These are phyloP conservation scores for Debaryomyces udenii DNA, from an alignment of 1,139 yeast species.

Conservation along the genomic window DNA sequence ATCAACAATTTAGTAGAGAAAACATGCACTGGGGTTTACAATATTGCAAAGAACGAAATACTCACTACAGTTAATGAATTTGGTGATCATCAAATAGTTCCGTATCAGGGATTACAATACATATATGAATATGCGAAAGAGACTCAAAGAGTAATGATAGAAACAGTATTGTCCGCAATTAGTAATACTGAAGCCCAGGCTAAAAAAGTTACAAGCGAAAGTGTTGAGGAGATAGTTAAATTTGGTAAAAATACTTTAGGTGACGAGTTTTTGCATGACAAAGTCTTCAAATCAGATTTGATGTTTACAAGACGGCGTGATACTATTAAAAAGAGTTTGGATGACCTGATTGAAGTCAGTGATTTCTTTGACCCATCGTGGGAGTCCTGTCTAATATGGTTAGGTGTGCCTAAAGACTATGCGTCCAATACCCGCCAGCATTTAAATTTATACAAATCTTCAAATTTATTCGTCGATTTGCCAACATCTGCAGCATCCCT, in stretches of 20 bases:
- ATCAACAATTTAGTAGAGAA: slow-evolving; percentile 67
- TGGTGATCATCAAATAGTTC: slow-evolving; percentile 58
- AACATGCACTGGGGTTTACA: slow-evolving; percentile 61
- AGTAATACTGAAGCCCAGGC: slow-evolving; percentile 69
- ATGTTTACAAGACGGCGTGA: slow-evolving; percentile 86
- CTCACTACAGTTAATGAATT: slow-evolving; percentile 55
- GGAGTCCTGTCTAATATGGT: slow-evolving; percentile 54
- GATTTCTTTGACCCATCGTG: slow-evolving; percentile 81
- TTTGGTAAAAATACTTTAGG: slow-evolving; percentile 63
- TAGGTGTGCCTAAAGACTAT: slow-evolving; percentile 42
- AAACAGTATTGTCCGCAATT: slow-evolving; percentile 66
- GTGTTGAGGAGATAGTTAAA: slow-evolving; percentile 64
- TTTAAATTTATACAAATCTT: slow-evolving; percentile 39
- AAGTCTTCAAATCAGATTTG: slow-evolving; percentile 71
- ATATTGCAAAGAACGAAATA: slow-evolving; percentile 59
- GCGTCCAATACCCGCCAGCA: slow-evolving; percentile 33
- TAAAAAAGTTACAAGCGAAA: slow-evolving; percentile 55
- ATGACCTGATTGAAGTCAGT: slow-evolving; percentile 57
- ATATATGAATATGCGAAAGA: slow-evolving; percentile 70
- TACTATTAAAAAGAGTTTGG: slow-evolving; percentile 58
- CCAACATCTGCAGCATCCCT: slow-evolving; percentile 36
- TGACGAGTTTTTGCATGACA: slow-evolving; percentile 61
- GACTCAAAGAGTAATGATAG: slow-evolving; percentile 70
- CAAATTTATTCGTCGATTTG: slow-evolving; percentile 33
- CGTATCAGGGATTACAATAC: slow-evolving; percentile 64